Evolutionary conservation across 257 asterid genomes (phyloP), one percentile per base, ranked within the genome.

Genomic region (Asclepias syriaca): DNA sequence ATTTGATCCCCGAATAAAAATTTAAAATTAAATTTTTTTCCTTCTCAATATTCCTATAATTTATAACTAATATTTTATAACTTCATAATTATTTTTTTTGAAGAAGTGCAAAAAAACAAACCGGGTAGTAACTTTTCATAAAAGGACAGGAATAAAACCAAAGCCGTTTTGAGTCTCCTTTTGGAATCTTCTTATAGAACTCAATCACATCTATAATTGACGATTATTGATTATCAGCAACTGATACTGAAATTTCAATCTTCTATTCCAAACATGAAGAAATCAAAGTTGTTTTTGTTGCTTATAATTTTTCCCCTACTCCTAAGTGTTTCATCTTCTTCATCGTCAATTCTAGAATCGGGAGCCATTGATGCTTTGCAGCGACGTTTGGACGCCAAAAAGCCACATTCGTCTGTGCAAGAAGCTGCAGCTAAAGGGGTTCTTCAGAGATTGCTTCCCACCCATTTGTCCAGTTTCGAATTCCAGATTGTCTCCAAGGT

Each of bases 381-480:
- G 69, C 85, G 64, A 70, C 95, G 87, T 70, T 79, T 86, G 89
- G 80, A 87, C 68, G 57, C 80, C 78, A 87, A 85, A 69, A 81
- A 75, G 69, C 71, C 90, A 65, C 77, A 91, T 72, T 56, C 84
- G 9, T 69, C 80, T 6, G 88, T 75, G 5, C 97, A 94, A 85
- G 96, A 88, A 82, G 81, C 85, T 65, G 97, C 97, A 74, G 99
- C 96, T 16, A 82, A 74, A 82, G 96, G 90, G 48, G 95, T 91
- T 77, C 95, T 94, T 46, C 83, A 65, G 59, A 84, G 99, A 77
- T 78, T 94, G 80, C 88, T 94, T 73, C 99, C 99, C 0, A 74
- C 96, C 74, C 97, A 91, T 88, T 77, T 78, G 74, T 76, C 88
- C 72, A 82, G 88, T 70, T 91, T 94, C 74, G 66, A 80, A 9